Percentiles rank a stretch among this genome's conserved stretches.
Conservation (phyloP, 2,329 filamentous ascomycete species). For the Microsporum canis region DNA sequence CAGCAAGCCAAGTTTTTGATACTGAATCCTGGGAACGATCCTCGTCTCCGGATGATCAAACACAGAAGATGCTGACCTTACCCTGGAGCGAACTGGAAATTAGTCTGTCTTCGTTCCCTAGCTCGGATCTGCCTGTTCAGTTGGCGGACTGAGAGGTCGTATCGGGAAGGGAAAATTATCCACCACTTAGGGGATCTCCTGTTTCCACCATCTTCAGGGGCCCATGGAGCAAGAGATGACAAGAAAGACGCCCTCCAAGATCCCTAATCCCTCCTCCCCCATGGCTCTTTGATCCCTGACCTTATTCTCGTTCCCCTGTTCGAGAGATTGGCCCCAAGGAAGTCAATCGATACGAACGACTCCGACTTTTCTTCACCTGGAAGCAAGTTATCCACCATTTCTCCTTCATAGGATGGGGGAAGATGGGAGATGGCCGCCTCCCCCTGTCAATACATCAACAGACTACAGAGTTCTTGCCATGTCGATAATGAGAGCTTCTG, state of each 20-base stretch:
- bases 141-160: neutral
- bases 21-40: neutral
- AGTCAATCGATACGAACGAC: constrained; percentile 3
- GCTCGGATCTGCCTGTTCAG: neutral
- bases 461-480: neutral
- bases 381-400: neutral
- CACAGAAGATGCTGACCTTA: neutral
- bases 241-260: neutral
- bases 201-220: neutral
- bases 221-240: neutral
- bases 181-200: constrained; percentile 1
- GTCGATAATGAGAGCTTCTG: neutral
- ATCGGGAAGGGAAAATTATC: constrained; percentile 4
- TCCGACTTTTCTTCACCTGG: neutral
- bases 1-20: neutral
- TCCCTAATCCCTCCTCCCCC: neutral
- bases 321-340: neutral
- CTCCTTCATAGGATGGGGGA: neutral
- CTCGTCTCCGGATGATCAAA: neutral
- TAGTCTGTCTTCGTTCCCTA: neutral
- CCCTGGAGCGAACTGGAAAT: constrained; percentile 1
- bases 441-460: neutral
- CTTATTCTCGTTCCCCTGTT: neutral
- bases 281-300: neutral
- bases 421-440: neutral